Base-by-base conservation (phyloP, 2,329 filamentous ascomycete genomes). In the Escovopsis weberi region DNA sequence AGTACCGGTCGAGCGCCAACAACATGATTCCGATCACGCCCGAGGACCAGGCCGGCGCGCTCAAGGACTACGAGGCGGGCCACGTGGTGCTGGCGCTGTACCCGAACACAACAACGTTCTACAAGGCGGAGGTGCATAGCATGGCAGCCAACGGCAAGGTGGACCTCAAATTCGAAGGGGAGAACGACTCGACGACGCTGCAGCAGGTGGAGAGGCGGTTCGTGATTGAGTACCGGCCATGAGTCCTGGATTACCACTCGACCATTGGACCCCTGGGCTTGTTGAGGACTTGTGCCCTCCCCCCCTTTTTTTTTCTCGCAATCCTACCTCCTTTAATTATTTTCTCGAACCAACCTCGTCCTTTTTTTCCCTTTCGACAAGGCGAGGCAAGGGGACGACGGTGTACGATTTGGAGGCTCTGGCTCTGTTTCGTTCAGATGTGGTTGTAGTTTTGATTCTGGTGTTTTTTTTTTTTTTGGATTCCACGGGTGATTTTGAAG, bases 51-150 rank as follows among this genome's bases (percentile, higher is more conserved):
- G 66, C 57, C 49, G 65, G 60, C 47, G 75, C 61, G 2, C 65
- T 81, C 12, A 63, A 70, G 4, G 69, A 82, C 35, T 72, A 82
- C 45, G 75, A 82, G 33, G 63, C 74, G 34, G 81, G 82, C 37
- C 84, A 81, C 56, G 74, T 78, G 38, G 84, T 89, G 8, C 66
- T 89, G 44, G 85, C 85, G 0, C 66, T 86, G 45, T 91, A 91
- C 54, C 85, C 85, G 0, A 80, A 86, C 52, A 89, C 85, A 1
- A 88, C 85, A 1, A 88, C 83, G 0, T 89, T 91, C 53, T 91
- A 91, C 59, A 80, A 83, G 56, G 85, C 85, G 1, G 82, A 87
- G 51, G 84, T 89, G 8, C 82, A 85, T 62, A 79, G 79, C 33
- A 79, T 75, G 67, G 67, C 80, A 43, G 65, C 65, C 34, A 58